Evolutionary conservation across 495 filamentous ascomycete genomes (phyloP), one percentile per base, ranked within the genome.

Genomic region (Aspergillus bertholletiae): DNA sequence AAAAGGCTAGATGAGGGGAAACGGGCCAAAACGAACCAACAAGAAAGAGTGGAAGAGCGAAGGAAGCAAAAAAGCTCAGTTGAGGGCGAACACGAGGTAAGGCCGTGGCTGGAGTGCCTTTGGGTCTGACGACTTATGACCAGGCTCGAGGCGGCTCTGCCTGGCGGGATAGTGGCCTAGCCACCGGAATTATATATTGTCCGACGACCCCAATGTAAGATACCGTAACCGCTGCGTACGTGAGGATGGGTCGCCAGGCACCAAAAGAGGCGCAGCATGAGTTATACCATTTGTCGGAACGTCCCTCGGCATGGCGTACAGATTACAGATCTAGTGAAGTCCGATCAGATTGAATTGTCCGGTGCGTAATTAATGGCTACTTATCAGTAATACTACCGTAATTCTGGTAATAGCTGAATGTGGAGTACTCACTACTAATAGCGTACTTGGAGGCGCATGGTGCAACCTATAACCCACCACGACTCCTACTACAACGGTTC

Each of bases 121-220:
- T 30, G 37, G 46, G 47, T 18, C 44, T 51, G 56, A 56, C 53
- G 26, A 18, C 28, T 32, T 39, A 34, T 54, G 49, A 51, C 49
- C 39, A 49, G 17, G 28, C 46, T 53, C 40, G 49, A 55, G 21
- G 58, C 53, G 58, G 58, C 58, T 60, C 58, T 60, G 45, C 50
- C 24, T 7, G 22, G 34, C 37, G 8, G 15, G 3, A 32, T 34
- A 13, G 28, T 44, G 34, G 17, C 9, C 20, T n/a, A 20, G 50
- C 24, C 18, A 9, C 28, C 24, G 32, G 11, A 37, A 18, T 26
- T 23, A 21, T 7, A 2, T 15, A 37, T 49, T 48, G 39, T 45
- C 39, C 44, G 26, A 28, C n/a, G 12, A 22, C 40, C 48, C 9
- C 15, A 7, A 15, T n/a, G 45, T 47, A 47, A 32, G 26, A 12